Evolutionary conservation across 495 filamentous ascomycete genomes (phyloP), one percentile per base, ranked within the genome.

Genomic region (Aspergillus incahuasiensis): DNA sequence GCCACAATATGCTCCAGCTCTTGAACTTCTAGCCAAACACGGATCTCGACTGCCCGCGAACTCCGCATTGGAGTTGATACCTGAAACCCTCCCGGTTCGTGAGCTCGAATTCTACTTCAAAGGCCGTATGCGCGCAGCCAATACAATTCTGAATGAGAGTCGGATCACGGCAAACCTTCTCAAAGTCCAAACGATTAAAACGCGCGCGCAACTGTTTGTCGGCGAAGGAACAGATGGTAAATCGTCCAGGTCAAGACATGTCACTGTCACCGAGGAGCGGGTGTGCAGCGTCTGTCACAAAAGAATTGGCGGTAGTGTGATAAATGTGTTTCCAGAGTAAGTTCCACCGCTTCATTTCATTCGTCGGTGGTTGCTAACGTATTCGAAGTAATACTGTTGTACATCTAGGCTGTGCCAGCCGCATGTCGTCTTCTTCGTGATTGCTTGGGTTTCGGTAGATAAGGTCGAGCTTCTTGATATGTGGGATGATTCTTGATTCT

Each of bases 201-300:
- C 82, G 25, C 87, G 96, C 59, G 82, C 88, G 18, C 74, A 78
- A 42, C 71, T 96, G 38, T 65, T 89, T 28, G 77, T 95, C 16
- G 79, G 78, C 22, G 88, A 88, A 59, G 83, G 79, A 0, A 73
- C 77, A 9, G 70, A 70, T 16, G 66, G 70, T 9, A 72, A 70
- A 50, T 76, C 74, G 8, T 84, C 82, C 0, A 74, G 85, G 58
- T 90, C 87, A 62, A 75, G 88, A 54, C 76, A 86, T 57, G 90
- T 95, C 28, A 81, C 90, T 7, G 82, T 98, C 54, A 78, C 75
- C 1, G 92, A 98, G 62, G 91, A 97, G 59, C 79, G 89, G 55
- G 86, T 94, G 20, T 98, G 94, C 68, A 85, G 87, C 11, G 87
- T 94, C 35, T 98, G 94, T 67, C 86, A 95, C 68, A 97, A 96